These are phyloP conservation scores for Aspergillus aculeatus DNA, from an alignment of 2,329 filamentous ascomycete genomes.

Conservation along the genomic window DNA sequence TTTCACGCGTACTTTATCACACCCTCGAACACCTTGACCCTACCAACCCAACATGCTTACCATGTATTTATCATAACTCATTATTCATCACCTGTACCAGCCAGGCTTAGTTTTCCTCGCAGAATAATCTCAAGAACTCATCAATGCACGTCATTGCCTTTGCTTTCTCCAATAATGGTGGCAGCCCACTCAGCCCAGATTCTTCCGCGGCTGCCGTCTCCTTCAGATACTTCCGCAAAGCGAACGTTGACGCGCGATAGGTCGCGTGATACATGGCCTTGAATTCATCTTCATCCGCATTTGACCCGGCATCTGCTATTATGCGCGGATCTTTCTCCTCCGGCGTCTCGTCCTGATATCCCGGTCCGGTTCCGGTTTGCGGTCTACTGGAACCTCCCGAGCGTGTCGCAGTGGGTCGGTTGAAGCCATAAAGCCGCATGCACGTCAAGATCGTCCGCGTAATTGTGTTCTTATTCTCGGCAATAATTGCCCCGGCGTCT, in stretches of 20 bases:
- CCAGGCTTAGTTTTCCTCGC: slow-evolving; percentile 34
- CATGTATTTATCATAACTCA: slow-evolving; percentile 24
- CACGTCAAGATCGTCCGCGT: slow-evolving; percentile 45
- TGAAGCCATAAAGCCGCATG: slow-evolving; percentile 45
- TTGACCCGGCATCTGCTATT: slow-evolving; percentile 2
- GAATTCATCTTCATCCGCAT: slow-evolving; percentile 41
- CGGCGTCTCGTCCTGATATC: slow-evolving; percentile 3
- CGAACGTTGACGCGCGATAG: slow-evolving; percentile 45
- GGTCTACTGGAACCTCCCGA: slow-evolving; percentile 21
- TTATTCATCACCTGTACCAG: slow-evolving; percentile 22
- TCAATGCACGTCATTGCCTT: slow-evolving; percentile 45
- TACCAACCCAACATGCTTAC: too few species aligned
- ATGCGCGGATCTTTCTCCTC: slow-evolving; percentile 20
- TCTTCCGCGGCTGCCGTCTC: slow-evolving; percentile 9
- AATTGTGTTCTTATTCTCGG: slow-evolving; percentile 42
- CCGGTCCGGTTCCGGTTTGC: not conserved
- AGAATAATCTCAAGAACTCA: slow-evolving; percentile 42
- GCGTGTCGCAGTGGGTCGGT: slow-evolving; percentile 30
- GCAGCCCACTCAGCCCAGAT: slow-evolving; percentile 7
- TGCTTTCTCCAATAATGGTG: slow-evolving; percentile 34
- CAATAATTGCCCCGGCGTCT: slow-evolving; percentile 29
- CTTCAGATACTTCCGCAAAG: slow-evolving; percentile 42
- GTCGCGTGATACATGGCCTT: slow-evolving; percentile 47
- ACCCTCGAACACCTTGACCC: too few species aligned
- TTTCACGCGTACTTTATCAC: too few species aligned